phyloP scores from a whole-genome alignment of 2,329 filamentous ascomycete species.

The Ceratocystis lukuohia region DNA sequence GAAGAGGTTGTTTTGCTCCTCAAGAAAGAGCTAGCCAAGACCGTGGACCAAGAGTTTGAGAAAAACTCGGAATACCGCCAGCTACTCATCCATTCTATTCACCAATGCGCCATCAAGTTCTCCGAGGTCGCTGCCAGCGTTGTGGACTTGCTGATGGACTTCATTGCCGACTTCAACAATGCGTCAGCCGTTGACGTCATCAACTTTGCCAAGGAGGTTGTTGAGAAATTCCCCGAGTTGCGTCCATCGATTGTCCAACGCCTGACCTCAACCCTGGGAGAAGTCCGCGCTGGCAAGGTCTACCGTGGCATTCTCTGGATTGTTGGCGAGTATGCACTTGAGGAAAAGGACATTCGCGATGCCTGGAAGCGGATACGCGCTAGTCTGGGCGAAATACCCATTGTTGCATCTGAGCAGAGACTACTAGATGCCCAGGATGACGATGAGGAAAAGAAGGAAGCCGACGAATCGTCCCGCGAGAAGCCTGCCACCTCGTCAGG shows the following conservation, averaged over 20 bases:
- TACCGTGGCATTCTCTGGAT: constrained; percentile 97
- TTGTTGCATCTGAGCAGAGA: constrained; percentile 85
- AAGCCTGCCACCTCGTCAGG: constrained; percentile 63
- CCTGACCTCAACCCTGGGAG: constrained; percentile 76
- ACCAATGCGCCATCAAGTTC: constrained; percentile 97
- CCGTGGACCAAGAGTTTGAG: constrained; percentile 95
- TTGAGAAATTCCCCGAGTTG: constrained; percentile 90
- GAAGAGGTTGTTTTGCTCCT: constrained; percentile 91
- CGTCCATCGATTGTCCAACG: constrained; percentile 77
- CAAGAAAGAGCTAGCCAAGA: constrained; percentile 96
- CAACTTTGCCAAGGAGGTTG: constrained; percentile 96
- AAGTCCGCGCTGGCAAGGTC: constrained; percentile 92
- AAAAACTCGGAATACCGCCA: constrained; percentile 95
- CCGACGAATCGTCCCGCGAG: constrained; percentile 57
- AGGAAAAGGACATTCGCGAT: constrained; percentile 86
- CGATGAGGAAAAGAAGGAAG: constrained; percentile 40
- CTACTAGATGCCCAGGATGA: constrained; percentile 74
- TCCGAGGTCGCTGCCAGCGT: constrained; percentile 95
- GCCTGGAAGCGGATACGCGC: constrained; percentile 93
- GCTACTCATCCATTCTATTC: constrained; percentile 89
- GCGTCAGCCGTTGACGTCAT: constrained; percentile 95
- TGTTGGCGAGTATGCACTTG: constrained; percentile 88
- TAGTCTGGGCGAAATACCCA: constrained; percentile 91
- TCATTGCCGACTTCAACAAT: constrained; percentile 97
- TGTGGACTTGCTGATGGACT: constrained; percentile 95